Percentiles rank a stretch among this genome's conserved stretches.
phyloP scores from a whole-genome alignment of 768 basidiomycete genomes.

The Russula olivacea region DNA sequence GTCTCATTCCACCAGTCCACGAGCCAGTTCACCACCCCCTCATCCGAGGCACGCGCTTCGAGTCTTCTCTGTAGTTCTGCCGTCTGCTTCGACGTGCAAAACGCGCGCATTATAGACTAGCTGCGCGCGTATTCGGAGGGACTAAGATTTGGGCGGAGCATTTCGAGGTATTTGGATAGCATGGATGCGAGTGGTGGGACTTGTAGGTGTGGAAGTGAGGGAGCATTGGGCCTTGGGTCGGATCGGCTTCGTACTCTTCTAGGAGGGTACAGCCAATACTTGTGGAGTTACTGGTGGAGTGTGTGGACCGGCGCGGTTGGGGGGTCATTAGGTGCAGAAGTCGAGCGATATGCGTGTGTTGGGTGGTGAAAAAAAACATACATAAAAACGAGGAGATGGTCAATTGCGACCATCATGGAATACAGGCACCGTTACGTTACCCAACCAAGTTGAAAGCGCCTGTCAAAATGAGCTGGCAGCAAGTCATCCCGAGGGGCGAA shows the following conservation, averaged over 20 bases:
- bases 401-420: too few relatives aligned
- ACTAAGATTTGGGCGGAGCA: slow-evolving; percentile 71
- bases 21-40: slow-evolving; percentile 71
- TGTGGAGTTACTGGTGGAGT: not conserved
- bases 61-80: slow-evolving; percentile 73
- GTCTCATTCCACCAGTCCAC: slow-evolving; percentile 97
- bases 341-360: not conserved
- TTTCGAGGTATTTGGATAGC: slow-evolving; percentile 81
- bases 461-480: too few relatives aligned
- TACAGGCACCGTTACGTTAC: too few relatives aligned
- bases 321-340: not conserved
- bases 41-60: slow-evolving; percentile 49
- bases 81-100: slow-evolving; percentile 63
- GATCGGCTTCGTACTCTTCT: slow-evolving; percentile 48
- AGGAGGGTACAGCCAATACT: too few relatives aligned
- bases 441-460: too few relatives aligned
- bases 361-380: not conserved
- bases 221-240: slow-evolving; percentile 59
- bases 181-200: slow-evolving; percentile 85
- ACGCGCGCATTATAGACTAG: slow-evolving; percentile 52
- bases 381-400: slow-evolving; percentile 3
- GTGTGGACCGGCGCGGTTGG: not conserved
- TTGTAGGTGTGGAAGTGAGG: slow-evolving; percentile 70
- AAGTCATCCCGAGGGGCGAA: too few relatives aligned
- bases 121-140: slow-evolving; percentile 56